Evolutionary conservation across 2,329 filamentous ascomycete species (phyloP).

Genomic region (Botryotinia convoluta): DNA sequence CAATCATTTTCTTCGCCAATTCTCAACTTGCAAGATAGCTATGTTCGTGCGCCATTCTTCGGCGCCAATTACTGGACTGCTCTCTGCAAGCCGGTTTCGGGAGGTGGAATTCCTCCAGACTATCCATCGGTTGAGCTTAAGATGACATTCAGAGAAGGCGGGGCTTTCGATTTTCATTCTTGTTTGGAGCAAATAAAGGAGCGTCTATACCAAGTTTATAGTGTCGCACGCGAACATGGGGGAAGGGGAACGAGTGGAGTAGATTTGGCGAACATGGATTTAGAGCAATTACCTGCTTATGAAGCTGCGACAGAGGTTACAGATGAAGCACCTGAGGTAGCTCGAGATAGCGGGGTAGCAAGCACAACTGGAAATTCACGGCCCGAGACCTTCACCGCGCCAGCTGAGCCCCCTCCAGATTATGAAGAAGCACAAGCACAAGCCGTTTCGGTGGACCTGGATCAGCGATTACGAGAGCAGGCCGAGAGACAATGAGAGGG

Average conservation of each 20-base stretch:
- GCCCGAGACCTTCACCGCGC: slow-evolving; percentile 37
- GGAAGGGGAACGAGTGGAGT: slow-evolving; percentile 46
- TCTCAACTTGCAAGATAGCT: slow-evolving; percentile 81
- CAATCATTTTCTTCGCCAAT: slow-evolving; percentile 89
- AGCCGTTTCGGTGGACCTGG: slow-evolving; percentile 54
- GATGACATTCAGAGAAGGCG: slow-evolving; percentile 89
- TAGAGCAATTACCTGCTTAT: slow-evolving; percentile 88
- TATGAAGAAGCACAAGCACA: slow-evolving; percentile 90
- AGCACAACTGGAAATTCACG: slow-evolving; percentile 21
- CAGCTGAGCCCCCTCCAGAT: slow-evolving; percentile 79
- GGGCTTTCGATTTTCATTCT: slow-evolving; percentile 86
- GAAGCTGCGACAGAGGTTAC: slow-evolving; percentile 51
- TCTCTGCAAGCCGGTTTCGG: slow-evolving; percentile 73
- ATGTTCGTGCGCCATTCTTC: slow-evolving; percentile 85
- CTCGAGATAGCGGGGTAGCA: slow-evolving; percentile 29
- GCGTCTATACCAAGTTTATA: slow-evolving; percentile 74
- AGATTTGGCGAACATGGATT: slow-evolving; percentile 63
- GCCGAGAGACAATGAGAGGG: slow-evolving; percentile 50
- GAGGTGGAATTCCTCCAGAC: slow-evolving; percentile 76
- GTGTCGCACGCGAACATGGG: slow-evolving; percentile 69
- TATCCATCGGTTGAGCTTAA: slow-evolving; percentile 75
- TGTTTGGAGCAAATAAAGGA: slow-evolving; percentile 83
- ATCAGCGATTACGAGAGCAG: slow-evolving; percentile 72
- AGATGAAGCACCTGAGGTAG: slow-evolving; percentile 23
- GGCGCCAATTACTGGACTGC: slow-evolving; percentile 89